Percentiles rank a stretch among this genome's conserved stretches.
phyloP scores from a whole-genome alignment of 345 rosid genomes.

The Mangifera indica region DNA sequence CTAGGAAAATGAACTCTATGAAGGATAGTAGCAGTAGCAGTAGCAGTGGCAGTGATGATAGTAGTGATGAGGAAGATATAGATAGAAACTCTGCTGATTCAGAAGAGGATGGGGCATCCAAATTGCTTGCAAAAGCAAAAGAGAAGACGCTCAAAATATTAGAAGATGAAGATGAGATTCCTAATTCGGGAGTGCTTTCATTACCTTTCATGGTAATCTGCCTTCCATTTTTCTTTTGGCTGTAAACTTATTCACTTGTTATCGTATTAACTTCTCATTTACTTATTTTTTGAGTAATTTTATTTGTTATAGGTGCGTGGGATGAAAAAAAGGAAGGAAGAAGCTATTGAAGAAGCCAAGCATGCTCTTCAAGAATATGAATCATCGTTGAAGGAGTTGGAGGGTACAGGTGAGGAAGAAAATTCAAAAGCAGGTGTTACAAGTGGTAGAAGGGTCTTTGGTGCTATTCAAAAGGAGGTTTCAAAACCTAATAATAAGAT shows the following conservation, averaged over 20 bases:
- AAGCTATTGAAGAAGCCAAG: constrained; percentile 70
- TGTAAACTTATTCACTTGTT: constrained; percentile 1
- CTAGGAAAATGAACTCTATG: constrained; percentile 79
- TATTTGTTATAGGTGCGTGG: constrained; percentile 64
- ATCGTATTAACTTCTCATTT: constrained; percentile 8
- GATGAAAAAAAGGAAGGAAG: constrained; percentile 64
- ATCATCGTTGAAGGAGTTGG: constrained; percentile 43
- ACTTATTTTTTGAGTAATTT: constrained; percentile 11
- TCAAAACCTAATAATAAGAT: constrained; percentile 30
- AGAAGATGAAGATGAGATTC: constrained; percentile 62
- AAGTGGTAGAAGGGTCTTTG: constrained; percentile 85
- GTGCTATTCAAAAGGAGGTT: constrained; percentile 49
- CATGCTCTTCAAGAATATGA: constrained; percentile 79
- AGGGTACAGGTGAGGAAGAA: constrained; percentile 43
- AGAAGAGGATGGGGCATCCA: constrained; percentile 53
- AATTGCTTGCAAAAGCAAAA: constrained; percentile 61
- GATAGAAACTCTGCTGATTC: constrained; percentile 42
- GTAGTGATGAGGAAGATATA: constrained; percentile 50
- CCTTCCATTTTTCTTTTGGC: background rate
- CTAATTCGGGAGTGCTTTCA: constrained; percentile 72
- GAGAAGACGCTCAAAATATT: constrained; percentile 65
- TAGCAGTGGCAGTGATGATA: constrained; percentile 71
- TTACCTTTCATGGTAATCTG: constrained; percentile 90
- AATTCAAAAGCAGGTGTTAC: constrained; percentile 27
- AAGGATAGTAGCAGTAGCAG: constrained; percentile 53